Evolutionary conservation across 768 basidiomycete genomes (phyloP).

Genomic region (Phylloporus sp.): DNA sequence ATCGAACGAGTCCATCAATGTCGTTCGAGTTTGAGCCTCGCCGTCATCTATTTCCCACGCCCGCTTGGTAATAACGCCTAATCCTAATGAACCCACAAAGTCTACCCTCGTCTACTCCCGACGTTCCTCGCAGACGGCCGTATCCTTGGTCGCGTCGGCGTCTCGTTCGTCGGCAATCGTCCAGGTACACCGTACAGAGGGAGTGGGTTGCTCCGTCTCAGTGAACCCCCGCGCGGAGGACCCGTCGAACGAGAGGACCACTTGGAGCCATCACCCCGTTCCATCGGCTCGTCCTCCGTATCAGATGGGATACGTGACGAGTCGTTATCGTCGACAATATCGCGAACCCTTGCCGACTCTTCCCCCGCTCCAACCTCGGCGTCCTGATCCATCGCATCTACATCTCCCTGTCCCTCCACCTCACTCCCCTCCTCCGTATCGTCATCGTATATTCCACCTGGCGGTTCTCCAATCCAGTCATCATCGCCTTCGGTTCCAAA

Average conservation of each 20-base stretch:
- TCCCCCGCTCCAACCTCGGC: slow-evolving; percentile 35
- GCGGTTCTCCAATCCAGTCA: slow-evolving; percentile 80
- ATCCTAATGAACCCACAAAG: background rate
- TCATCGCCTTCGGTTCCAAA: slow-evolving; percentile 71
- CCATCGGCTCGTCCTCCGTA: slow-evolving; percentile 32
- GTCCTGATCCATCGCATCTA: slow-evolving; percentile 72
- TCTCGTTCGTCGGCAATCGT: slow-evolving; percentile 43
- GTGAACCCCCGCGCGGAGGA: slow-evolving; percentile 22
- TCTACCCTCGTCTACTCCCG: slow-evolving; percentile 44
- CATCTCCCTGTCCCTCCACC: slow-evolving; percentile 51
- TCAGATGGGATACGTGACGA: slow-evolving; percentile 23
- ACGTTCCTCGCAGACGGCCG: slow-evolving; percentile 35
- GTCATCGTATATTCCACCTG: slow-evolving; percentile 70
- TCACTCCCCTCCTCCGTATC: slow-evolving; percentile 44
- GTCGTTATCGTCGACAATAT: slow-evolving; percentile 25
- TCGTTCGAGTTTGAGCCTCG: slow-evolving; percentile 15
- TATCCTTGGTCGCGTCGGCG: slow-evolving; percentile 57
- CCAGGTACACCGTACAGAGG: slow-evolving; percentile 32
- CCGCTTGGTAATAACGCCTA: slow-evolving; percentile 9
- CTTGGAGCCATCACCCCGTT: slow-evolving; percentile 27
- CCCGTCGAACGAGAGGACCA: slow-evolving; percentile 19
- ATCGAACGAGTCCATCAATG: slow-evolving; percentile 73
- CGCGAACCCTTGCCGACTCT: slow-evolving; percentile 29
- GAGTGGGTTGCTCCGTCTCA: slow-evolving; percentile 23
- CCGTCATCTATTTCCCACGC: slow-evolving; percentile 25